phyloP scores from a whole-genome alignment of 371 early-diverging fungal genomes.

The Mortierella sp. region DNA sequence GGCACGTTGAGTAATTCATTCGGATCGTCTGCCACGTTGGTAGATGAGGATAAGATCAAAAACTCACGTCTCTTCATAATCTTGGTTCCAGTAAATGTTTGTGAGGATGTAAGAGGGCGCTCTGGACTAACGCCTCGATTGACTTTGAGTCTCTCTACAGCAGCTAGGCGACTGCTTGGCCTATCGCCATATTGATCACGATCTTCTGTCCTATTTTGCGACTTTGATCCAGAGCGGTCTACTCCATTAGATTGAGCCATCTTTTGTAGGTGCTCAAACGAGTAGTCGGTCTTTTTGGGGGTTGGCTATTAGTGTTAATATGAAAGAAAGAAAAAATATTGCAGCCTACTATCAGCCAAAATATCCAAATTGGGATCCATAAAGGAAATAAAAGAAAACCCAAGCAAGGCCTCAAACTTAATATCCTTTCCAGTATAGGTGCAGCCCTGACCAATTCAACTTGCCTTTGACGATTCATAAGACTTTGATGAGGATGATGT shows the following conservation, averaged over 20 bases:
- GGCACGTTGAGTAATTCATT: not conserved
- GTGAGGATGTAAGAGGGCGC: slow-evolving; percentile 29
- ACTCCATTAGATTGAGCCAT: slow-evolving; percentile 26
- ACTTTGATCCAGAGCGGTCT: slow-evolving; percentile 6
- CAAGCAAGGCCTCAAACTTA: not conserved
- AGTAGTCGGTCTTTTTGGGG: slow-evolving; percentile 32
- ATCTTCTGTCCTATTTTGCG: slow-evolving; percentile 16
- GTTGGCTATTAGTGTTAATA: slow-evolving; percentile 11
- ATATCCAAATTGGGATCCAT: not conserved
- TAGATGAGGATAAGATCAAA: not conserved
- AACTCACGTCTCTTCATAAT: slow-evolving; percentile 37
- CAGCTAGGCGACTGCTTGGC: slow-evolving; percentile 29
- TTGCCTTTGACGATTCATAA: slow-evolving; percentile 32
- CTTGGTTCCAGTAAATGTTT: slow-evolving; percentile 26
- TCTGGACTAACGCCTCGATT: slow-evolving; percentile 46
- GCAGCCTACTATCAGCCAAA: not conserved
- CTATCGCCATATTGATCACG: slow-evolving; percentile 15
- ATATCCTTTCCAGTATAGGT: not conserved
- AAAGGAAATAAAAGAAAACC: not conserved
- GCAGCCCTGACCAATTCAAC: not conserved
- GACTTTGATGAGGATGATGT: slow-evolving; percentile 20
- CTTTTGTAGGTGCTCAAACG: slow-evolving; percentile 44
- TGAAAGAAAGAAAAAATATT: not conserved
- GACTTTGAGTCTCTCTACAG: slow-evolving; percentile 42
- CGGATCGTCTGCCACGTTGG: not conserved